Percentiles rank a stretch among this genome's conserved stretches.
Conservation (phyloP, 2,329 filamentous ascomycete genomes). For the Volutella citrinella region DNA sequence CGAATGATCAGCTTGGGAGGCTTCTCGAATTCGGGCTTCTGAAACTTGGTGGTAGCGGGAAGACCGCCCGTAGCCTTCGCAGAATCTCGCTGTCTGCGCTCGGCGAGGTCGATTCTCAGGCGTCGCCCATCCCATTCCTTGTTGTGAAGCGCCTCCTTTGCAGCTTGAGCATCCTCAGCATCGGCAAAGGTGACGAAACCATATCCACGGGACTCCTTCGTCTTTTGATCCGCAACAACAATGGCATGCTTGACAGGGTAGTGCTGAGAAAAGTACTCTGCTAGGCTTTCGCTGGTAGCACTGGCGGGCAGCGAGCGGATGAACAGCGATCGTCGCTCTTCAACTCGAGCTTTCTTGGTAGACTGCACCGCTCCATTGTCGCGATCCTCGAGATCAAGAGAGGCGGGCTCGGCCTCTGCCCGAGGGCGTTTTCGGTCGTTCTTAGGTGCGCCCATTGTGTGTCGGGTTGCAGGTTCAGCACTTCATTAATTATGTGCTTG, state of each 20-base stretch:
- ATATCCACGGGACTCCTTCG: conserved; percentile 86
- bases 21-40: conserved; percentile 58
- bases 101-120: conserved; percentile 83
- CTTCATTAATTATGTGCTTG: conserved; percentile 14
- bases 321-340: conserved; percentile 74
- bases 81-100: conserved; percentile 71
- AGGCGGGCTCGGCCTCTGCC: conserved; percentile 29
- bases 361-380: conserved; percentile 30
- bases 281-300: conserved; percentile 77
- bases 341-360: conserved; percentile 56
- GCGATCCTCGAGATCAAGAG: conserved; percentile 28
- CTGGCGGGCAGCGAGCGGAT: conserved; percentile 78
- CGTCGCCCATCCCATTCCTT: conserved; percentile 74
- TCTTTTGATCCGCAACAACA: conserved; percentile 82
- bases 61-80: conserved; percentile 40
- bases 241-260: conserved; percentile 94
- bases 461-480: not conserved
- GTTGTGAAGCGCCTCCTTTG: conserved; percentile 78
- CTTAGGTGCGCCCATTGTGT: conserved; percentile 27
- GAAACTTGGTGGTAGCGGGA: conserved; percentile 47
- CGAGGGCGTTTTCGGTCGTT: conserved; percentile 35
- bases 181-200: conserved; percentile 98
- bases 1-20: conserved; percentile 81
- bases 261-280: conserved; percentile 88
- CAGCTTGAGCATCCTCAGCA: conserved; percentile 80